Evolutionary conservation across 164 flowering plant genomes (phyloP).

Genomic region (Santalum album): DNA sequence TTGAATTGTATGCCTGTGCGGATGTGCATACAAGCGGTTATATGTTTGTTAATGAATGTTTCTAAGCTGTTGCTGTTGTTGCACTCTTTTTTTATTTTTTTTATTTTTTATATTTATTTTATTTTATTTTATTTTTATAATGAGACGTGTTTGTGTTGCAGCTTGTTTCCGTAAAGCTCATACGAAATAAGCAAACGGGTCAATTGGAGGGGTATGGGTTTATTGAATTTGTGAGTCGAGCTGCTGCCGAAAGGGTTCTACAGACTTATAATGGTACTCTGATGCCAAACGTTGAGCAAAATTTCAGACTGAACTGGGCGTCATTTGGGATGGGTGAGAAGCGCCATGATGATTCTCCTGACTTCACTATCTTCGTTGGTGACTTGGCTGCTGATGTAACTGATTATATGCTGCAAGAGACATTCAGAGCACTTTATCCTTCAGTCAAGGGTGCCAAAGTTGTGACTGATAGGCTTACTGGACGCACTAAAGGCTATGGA

Average conservation of each 20-base stretch:
- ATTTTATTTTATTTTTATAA: neutral
- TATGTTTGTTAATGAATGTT: too few species aligned
- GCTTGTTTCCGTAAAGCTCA: conserved; percentile 39
- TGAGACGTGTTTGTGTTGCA: conserved; percentile 13
- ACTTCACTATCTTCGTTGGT: conserved; percentile 54
- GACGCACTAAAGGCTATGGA: conserved; percentile 59
- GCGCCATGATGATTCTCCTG: conserved; percentile 38
- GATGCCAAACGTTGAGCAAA: conserved; percentile 49
- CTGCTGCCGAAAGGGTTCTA: conserved; percentile 42
- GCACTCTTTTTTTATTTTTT: neutral
- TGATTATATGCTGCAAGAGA: conserved; percentile 43
- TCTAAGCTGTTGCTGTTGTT: too few species aligned
- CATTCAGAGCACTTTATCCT: conserved; percentile 34
- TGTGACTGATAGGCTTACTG: conserved; percentile 51
- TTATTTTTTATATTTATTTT: neutral
- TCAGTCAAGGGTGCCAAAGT: conserved; percentile 58
- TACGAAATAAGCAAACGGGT: conserved; percentile 43
- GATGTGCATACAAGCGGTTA: too few species aligned
- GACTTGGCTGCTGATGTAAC: conserved; percentile 60
- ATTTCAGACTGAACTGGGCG: conserved; percentile 58
- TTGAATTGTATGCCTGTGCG: too few species aligned
- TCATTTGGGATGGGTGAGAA: conserved; percentile 41
- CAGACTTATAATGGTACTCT: conserved; percentile 37
- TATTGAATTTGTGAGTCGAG: conserved; percentile 38
- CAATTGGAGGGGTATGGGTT: conserved; percentile 57